These are phyloP conservation scores for Paspalum vaginatum DNA, from an alignment of 176 grass and related monocot species.

Conservation along the genomic window DNA sequence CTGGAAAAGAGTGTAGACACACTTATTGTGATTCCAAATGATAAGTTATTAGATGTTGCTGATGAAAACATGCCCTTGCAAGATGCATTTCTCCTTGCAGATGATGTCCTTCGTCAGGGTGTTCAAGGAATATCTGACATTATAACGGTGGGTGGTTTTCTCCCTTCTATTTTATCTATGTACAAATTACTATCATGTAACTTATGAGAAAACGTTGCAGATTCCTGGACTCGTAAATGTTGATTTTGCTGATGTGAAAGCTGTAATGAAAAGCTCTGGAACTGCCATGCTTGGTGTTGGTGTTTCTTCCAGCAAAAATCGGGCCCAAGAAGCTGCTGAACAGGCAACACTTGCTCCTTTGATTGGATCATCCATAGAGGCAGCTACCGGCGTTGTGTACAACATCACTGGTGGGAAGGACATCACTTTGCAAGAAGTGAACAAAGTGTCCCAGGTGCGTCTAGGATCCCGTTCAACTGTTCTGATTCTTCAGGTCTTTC, in stretches of 20 bases:
- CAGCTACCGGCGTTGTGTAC: constrained; percentile 89
- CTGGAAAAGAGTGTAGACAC: constrained; percentile 89
- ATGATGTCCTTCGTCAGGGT: constrained; percentile 93
- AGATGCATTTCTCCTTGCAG: constrained; percentile 95
- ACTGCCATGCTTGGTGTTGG: constrained; percentile 94
- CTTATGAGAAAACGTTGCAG: constrained; percentile 42
- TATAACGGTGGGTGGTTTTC: constrained; percentile 63
- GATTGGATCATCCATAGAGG: constrained; percentile 92
- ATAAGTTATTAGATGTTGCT: constrained; percentile 77
- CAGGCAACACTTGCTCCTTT: constrained; percentile 94
- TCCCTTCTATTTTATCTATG: not conserved
- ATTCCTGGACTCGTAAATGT: constrained; percentile 97
- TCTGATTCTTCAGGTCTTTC: not conserved
- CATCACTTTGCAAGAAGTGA: constrained; percentile 97
- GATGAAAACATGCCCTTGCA: constrained; percentile 95
- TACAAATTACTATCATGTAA: not conserved
- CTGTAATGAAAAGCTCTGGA: constrained; percentile 94
- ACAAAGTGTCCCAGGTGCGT: constrained; percentile 90
- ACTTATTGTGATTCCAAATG: constrained; percentile 96
- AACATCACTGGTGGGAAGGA: constrained; percentile 97
- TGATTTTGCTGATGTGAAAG: constrained; percentile 98
- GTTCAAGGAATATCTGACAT: constrained; percentile 99
- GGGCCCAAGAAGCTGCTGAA: constrained; percentile 95
- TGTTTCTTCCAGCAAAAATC: constrained; percentile 91
- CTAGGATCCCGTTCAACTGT: not conserved